A percentile compares a stretch with the other conserved stretches of the same genome.
Conservation (phyloP, 1,139 yeast species). For the Zygosaccharomyces pseudobailii region DNA sequence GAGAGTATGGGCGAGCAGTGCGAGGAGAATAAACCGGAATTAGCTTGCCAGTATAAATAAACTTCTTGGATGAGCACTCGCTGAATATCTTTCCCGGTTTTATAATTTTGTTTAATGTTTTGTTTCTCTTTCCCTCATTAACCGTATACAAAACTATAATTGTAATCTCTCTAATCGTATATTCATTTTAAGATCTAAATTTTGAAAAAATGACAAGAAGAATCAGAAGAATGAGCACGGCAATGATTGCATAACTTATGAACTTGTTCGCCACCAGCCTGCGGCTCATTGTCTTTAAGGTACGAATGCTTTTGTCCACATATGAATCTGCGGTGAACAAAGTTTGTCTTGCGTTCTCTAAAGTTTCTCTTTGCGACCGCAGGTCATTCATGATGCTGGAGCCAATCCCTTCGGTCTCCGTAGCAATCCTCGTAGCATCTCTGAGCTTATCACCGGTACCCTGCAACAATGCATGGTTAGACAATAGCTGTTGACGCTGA, state of each 20-base stretch:
- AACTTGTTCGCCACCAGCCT: conserved; percentile 92
- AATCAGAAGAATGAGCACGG: conserved; percentile 76
- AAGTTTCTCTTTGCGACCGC: conserved; percentile 90
- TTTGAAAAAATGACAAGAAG: conserved; percentile 82
- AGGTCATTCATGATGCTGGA: conserved; percentile 85
- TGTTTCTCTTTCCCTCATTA: background rate
- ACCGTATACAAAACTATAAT: background rate
- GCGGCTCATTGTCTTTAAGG: conserved; percentile 88
- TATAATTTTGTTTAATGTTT: background rate
- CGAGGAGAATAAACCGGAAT: conserved; percentile 10
- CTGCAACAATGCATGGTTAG: conserved; percentile 76
- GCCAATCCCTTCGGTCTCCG: conserved; percentile 90
- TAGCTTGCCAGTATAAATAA: conserved; percentile 4
- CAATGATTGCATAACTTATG: conserved; percentile 93
- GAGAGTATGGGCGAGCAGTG: conserved; percentile 2
- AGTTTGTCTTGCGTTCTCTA: conserved; percentile 76
- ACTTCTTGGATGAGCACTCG: background rate
- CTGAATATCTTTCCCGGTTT: too few relatives aligned
- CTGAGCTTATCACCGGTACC: conserved; percentile 76
- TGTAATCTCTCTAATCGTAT: background rate
- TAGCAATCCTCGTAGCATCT: conserved; percentile 85
- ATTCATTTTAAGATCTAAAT: conserved; percentile 37
- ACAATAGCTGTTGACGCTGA: conserved; percentile 78
- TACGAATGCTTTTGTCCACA: conserved; percentile 83
- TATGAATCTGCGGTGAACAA: conserved; percentile 87